Percentiles rank a stretch among this genome's conserved stretches.
Evolutionary conservation across 768 basidiomycete species (phyloP).

Genomic region (Inosperma sp.): DNA sequence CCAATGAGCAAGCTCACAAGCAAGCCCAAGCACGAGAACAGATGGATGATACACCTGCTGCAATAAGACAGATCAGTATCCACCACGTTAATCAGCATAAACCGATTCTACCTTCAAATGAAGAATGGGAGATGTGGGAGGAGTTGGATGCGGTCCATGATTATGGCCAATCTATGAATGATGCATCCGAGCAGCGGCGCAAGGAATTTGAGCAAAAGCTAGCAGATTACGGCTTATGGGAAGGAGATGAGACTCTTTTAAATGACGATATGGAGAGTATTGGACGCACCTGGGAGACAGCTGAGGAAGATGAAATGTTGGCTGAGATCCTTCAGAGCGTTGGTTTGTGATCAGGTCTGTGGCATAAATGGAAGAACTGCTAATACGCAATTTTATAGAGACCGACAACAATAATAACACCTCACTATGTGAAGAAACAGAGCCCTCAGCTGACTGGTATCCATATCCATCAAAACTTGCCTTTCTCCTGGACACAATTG

Average conservation of each 20-base stretch:
- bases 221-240: conserved; percentile 8
- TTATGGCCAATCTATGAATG: conserved; percentile 2
- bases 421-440: not conserved
- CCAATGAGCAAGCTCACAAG: not conserved
- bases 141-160: not conserved
- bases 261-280: not conserved
- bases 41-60: not conserved
- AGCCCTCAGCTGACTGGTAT: not conserved
- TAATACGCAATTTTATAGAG: not conserved
- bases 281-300: conserved; percentile 1
- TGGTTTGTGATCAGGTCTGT: not conserved
- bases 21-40: not conserved
- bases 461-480: conserved; percentile 9
- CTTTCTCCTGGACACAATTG: conserved; percentile 28
- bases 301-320: conserved; percentile 8
- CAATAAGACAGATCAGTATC: not conserved
- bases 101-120: not conserved
- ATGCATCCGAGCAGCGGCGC: not conserved
- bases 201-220: not conserved
- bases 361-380: not conserved
- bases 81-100: not conserved
- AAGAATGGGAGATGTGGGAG: conserved; percentile 6
- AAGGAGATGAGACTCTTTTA: not conserved
- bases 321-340: conserved; percentile 7
- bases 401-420: not conserved